phyloP scores from a whole-genome alignment of 2,329 filamentous ascomycete genomes.

The Thermothelomyces thermophilus region DNA sequence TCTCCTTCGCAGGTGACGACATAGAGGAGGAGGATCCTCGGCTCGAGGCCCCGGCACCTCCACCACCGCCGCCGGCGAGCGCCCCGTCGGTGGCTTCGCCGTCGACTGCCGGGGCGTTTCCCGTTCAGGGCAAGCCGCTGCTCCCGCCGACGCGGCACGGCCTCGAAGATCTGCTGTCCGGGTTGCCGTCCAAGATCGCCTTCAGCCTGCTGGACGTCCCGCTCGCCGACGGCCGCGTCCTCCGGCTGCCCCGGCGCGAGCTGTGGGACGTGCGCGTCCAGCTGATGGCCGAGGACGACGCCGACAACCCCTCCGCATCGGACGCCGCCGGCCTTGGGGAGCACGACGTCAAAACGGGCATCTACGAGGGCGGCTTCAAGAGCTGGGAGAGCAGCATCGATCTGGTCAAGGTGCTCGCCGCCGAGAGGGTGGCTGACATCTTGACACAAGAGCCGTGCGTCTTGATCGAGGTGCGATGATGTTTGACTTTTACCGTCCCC shows the following conservation, averaged over 20 bases:
- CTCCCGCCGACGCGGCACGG: constrained; percentile 49
- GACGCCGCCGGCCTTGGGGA: constrained; percentile 50
- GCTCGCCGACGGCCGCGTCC: constrained; percentile 48
- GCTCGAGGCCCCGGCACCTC: constrained; percentile 25
- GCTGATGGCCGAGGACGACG: constrained; percentile 64
- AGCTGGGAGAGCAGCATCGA: constrained; percentile 85
- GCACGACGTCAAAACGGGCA: constrained; percentile 71
- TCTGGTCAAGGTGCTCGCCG: constrained; percentile 60
- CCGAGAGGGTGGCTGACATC: constrained; percentile 33
- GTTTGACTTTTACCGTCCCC: no score
- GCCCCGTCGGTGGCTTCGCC: constrained; percentile 18
- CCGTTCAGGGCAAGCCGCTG: constrained; percentile 54
- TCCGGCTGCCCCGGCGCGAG: constrained; percentile 64
- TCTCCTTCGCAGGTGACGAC: constrained; percentile 57
- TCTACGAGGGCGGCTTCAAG: constrained; percentile 85
- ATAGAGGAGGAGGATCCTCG: constrained; percentile 46
- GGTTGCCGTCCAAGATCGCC: constrained; percentile 66
- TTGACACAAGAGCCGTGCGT: constrained; percentile 33
- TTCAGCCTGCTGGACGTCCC: constrained; percentile 57
- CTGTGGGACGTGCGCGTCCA: constrained; percentile 77
- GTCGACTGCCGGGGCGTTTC: constrained; percentile 45
- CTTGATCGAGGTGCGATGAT: constrained; percentile 47
- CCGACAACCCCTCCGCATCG: constrained; percentile 32
- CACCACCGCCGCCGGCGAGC: constrained; percentile 21
- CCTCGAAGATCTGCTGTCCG: constrained; percentile 44